Evolutionary conservation across 2,329 filamentous ascomycete genomes (phyloP).

Genomic region (Fusarium guadeloupense): DNA sequence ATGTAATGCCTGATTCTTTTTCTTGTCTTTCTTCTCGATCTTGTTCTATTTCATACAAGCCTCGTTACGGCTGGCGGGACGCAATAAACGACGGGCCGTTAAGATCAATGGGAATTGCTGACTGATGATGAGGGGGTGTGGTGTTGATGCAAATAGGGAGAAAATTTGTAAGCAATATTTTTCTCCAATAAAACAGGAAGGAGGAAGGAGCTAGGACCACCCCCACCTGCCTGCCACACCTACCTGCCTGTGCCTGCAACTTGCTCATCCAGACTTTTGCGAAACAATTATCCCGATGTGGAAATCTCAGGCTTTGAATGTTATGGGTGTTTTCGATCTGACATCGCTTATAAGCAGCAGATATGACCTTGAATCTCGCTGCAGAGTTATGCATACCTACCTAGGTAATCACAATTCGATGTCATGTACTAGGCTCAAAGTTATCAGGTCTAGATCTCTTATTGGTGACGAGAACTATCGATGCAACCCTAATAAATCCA

Average conservation of each 20-base stretch:
- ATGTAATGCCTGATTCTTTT: not conserved
- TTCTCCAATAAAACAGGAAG: constrained; percentile 3
- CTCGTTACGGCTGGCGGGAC: constrained; percentile 9
- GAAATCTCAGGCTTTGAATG: not conserved
- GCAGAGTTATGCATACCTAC: constrained; percentile 1
- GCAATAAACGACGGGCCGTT: constrained; percentile 21
- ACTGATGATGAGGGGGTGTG: constrained; percentile 28
- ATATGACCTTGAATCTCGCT: constrained; percentile 10
- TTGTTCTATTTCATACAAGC: not conserved
- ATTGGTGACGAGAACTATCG: not conserved
- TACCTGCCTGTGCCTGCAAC: too few species aligned
- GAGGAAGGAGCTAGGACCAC: constrained; percentile 30
- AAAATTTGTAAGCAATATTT: constrained; percentile 41
- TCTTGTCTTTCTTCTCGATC: not conserved
- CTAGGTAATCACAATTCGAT: too few species aligned
- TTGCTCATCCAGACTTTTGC: not conserved
- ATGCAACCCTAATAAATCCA: not conserved
- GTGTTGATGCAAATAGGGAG: constrained; percentile 35
- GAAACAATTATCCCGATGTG: constrained; percentile 15
- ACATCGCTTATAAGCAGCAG: not conserved
- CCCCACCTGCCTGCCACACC: not conserved
- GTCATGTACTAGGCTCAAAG: not conserved
- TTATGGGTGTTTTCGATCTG: constrained; percentile 10
- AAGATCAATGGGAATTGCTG: constrained; percentile 28
- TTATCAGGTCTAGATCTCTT: not conserved